A percentile compares a stretch with the other conserved stretches of the same genome.
phyloP scores from a whole-genome alignment of 139 green algal species.

The Tetradesmus lagerheimii region DNA sequence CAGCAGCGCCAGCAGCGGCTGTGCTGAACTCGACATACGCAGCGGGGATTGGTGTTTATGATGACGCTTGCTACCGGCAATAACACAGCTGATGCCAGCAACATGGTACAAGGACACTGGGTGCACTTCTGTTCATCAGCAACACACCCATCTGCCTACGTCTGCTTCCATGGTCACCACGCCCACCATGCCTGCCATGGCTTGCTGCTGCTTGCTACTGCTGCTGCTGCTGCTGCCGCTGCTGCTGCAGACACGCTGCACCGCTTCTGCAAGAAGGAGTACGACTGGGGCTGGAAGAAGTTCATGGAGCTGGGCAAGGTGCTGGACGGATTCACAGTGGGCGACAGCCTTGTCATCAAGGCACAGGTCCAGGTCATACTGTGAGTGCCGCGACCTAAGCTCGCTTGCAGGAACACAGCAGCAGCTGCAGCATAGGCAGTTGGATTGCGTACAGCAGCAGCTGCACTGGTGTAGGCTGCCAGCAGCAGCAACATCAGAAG shows the following conservation, averaged over 20 bases:
- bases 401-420: slow-evolving; percentile 8
- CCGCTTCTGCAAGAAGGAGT: slow-evolving; percentile 99
- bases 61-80: not conserved
- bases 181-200: not conserved
- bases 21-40: not conserved
- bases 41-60: not conserved
- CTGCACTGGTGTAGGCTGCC: too few relatives aligned
- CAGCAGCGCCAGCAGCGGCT: not conserved
- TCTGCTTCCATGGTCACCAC: too few relatives aligned
- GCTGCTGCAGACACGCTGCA: slow-evolving; percentile 98
- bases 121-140: too few relatives aligned
- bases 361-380: slow-evolving; percentile 90
- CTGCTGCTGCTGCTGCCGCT: too few relatives aligned
- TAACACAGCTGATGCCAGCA: too few relatives aligned
- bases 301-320: slow-evolving; percentile 96
- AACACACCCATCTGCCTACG: too few relatives aligned
- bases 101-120: too few relatives aligned
- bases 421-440: not conserved
- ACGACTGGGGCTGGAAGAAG: slow-evolving; percentile 99
- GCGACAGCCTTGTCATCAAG: slow-evolving; percentile 97
- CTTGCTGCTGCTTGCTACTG: not conserved
- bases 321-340: slow-evolving; percentile 93
- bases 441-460: slow-evolving; percentile 4
- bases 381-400: slow-evolving; percentile 53
- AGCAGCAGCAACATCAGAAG: slow-evolving; percentile 4